Conservation (phyloP, 768 basidiomycete species). For the Ramaria rubella region DNA sequence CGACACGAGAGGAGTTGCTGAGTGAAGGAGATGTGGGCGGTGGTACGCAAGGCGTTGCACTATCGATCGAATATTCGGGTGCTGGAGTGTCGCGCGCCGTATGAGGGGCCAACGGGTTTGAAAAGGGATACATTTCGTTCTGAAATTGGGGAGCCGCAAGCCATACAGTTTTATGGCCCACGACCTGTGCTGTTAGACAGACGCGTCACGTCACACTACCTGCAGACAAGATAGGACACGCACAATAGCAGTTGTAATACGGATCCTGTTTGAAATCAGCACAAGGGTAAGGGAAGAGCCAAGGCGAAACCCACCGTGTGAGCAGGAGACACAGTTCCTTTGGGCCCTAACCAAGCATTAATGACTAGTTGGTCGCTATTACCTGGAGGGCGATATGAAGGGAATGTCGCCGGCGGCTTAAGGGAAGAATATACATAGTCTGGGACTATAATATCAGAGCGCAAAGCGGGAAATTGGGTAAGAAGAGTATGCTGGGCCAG, state of each 20-base stretch:
- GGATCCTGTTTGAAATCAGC: slow-evolving; percentile 59
- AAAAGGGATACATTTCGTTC: slow-evolving; percentile 51
- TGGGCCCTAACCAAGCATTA: slow-evolving; percentile 81
- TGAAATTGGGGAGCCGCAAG: slow-evolving; percentile 64
- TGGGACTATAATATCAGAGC: slow-evolving; percentile 72
- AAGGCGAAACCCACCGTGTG: slow-evolving; percentile 60
- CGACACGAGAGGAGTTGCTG: slow-evolving; percentile 76
- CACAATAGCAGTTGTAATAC: slow-evolving; percentile 87
- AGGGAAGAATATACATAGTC: slow-evolving; percentile 79
- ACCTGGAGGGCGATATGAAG: slow-evolving; percentile 54
- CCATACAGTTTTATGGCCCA: slow-evolving; percentile 89
- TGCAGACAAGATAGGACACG: slow-evolving; percentile 13
- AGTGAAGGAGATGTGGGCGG: slow-evolving; percentile 37
- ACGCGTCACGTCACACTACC: slow-evolving; percentile 3
- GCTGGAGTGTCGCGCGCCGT: neutral
- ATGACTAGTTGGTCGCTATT: slow-evolving; percentile 61
- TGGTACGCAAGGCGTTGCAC: too few species aligned
- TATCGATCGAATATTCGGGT: too few species aligned
- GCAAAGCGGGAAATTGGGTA: slow-evolving; percentile 73
- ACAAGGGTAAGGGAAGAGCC: slow-evolving; percentile 6
- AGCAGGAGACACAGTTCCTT: slow-evolving; percentile 76
- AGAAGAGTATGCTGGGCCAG: slow-evolving; percentile 89
- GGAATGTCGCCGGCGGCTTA: slow-evolving; percentile 33
- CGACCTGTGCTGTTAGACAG: slow-evolving; percentile 63
- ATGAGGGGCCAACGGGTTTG: slow-evolving; percentile 14